These are phyloP conservation scores for Lagenaria siceraria DNA, from an alignment of 306 rosid genomes.

Conservation along the genomic window DNA sequence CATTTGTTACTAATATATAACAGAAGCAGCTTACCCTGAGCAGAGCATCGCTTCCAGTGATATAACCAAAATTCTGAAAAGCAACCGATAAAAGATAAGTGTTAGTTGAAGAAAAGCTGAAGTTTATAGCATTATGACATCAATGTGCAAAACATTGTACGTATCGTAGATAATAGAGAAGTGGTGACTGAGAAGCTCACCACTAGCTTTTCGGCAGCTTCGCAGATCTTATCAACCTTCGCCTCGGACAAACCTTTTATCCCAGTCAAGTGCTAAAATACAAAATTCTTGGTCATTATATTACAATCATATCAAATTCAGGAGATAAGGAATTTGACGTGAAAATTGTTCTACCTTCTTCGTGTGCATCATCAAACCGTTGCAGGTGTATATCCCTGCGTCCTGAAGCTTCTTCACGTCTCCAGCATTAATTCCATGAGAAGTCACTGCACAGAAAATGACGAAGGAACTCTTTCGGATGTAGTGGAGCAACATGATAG, in stretches of 20 bases:
- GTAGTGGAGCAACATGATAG: neutral
- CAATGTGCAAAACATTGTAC: neutral
- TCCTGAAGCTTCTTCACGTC: constrained; percentile 98
- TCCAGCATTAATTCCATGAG: constrained; percentile 97
- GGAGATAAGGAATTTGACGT: neutral
- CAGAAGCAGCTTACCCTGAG: constrained; percentile 39
- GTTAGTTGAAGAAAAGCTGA: neutral
- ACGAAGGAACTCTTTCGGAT: neutral
- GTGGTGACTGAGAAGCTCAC: constrained; percentile 28
- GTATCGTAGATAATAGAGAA: constrained; percentile 6
- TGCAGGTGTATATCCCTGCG: constrained; percentile 93
- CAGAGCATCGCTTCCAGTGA: constrained; percentile 83
- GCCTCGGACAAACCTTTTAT: constrained; percentile 97
- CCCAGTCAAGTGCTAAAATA: constrained; percentile 65
- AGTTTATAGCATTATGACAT: neutral
- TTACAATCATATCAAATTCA: neutral
- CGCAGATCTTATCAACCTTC: constrained; percentile 88
- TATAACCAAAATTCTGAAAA: constrained; percentile 75
- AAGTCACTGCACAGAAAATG: constrained; percentile 45
- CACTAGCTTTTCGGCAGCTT: constrained; percentile 98
- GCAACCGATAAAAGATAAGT: neutral
- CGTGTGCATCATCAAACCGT: constrained; percentile 97
- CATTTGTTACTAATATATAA: constrained; percentile 6
- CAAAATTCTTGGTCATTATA: neutral
- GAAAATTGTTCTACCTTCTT: constrained; percentile 50